phyloP scores from a whole-genome alignment of 352 stramenopile genomes.

The Pythium sp. region DNA sequence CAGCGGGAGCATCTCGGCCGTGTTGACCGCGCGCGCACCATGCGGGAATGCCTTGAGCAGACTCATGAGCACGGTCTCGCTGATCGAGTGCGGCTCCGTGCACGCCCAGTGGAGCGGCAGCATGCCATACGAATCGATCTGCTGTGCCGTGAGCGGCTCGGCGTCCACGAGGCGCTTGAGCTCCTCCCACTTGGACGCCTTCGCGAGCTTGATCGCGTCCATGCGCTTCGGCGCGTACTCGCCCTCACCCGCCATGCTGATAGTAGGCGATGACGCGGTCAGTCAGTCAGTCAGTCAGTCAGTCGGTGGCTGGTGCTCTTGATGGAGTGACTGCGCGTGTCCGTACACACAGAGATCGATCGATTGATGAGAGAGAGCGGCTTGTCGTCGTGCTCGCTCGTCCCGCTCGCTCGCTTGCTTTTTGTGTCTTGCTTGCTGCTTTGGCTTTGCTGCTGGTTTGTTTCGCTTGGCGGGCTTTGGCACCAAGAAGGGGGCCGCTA shows the following conservation, averaged over 20 bases:
- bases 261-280: too few relatives aligned
- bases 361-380: neutral
- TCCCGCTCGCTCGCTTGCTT: neutral
- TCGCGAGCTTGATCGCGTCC: slow-evolving; percentile 84
- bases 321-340: neutral
- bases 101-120: slow-evolving; percentile 86
- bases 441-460: neutral
- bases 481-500: neutral
- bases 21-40: slow-evolving; percentile 66
- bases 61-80: slow-evolving; percentile 66
- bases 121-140: slow-evolving; percentile 86
- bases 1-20: slow-evolving; percentile 80
- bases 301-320: too few relatives aligned
- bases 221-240: slow-evolving; percentile 53
- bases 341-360: neutral
- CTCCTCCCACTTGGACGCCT: slow-evolving; percentile 78
- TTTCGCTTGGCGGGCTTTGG: neutral
- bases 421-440: neutral
- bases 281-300: too few relatives aligned
- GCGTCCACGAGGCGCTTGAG: slow-evolving; percentile 70
- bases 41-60: slow-evolving; percentile 78
- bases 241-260: slow-evolving; percentile 11
- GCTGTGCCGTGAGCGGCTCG: slow-evolving; percentile 62
- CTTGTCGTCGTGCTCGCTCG: neutral
- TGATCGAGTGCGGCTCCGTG: slow-evolving; percentile 76